Conservation (phyloP, 495 filamentous ascomycete genomes). For the Aspergillus steynii region DNA sequence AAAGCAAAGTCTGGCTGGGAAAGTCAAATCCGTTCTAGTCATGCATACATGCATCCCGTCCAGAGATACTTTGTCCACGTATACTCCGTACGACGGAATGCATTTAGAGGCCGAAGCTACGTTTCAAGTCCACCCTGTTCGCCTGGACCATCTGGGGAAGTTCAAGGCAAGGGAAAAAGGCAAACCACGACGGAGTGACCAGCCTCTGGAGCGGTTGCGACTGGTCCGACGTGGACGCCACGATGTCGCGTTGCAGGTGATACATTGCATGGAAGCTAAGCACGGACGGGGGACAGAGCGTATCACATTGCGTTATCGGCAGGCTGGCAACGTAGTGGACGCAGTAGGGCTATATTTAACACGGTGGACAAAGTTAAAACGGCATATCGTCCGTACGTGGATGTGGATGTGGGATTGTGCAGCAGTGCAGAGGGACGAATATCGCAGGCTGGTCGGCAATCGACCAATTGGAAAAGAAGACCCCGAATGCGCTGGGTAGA, state of each 20-base stretch:
- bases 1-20: not conserved
- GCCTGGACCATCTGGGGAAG: not conserved
- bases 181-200: not conserved
- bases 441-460: not conserved
- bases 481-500: not conserved
- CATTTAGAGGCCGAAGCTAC: not conserved
- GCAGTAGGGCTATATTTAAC: not conserved
- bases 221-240: slow-evolving; percentile 2
- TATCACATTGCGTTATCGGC: not conserved
- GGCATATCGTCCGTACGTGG: not conserved
- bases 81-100: no score
- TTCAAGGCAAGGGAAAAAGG: not conserved
- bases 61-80: no score
- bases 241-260: slow-evolving; percentile 12
- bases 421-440: not conserved
- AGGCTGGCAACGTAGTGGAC: not conserved
- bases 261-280: not conserved
- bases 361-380: not conserved
- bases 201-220: no score
- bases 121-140: not conserved
- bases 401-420: no score
- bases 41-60: not conserved
- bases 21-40: not conserved
- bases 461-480: not conserved
- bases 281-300: not conserved